Conservation (phyloP, 305 asterid species). For the Ilex paraguariensis region DNA sequence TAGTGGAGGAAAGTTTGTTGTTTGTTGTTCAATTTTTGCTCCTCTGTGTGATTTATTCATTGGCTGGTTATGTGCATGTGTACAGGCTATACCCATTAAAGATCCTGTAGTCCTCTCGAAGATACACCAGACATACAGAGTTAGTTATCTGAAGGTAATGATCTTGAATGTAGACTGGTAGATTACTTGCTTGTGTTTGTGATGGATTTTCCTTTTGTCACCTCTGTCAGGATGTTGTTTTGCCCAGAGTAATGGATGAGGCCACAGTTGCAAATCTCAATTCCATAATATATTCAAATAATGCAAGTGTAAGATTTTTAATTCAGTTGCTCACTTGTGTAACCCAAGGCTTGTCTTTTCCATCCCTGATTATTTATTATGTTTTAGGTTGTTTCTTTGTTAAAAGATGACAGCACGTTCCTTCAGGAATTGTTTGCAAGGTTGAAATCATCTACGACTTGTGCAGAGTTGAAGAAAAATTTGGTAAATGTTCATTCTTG, state of each 20-base stretch:
- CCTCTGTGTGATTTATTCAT: neutral
- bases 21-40: neutral
- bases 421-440: conserved; percentile 81
- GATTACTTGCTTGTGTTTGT: conserved; percentile 5
- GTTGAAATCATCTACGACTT: conserved; percentile 59
- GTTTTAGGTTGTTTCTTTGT: conserved; percentile 68
- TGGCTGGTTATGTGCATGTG: conserved; percentile 8
- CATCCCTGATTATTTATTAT: neutral
- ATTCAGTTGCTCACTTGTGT: conserved; percentile 9
- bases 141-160: conserved; percentile 83
- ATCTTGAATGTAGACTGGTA: conserved; percentile 10
- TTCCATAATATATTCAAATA: conserved; percentile 75
- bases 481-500: conserved; percentile 40
- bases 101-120: conserved; percentile 73
- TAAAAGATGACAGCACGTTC: conserved; percentile 82
- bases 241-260: conserved; percentile 81
- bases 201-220: conserved; percentile 24
- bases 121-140: conserved; percentile 94
- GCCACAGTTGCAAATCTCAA: conserved; percentile 64
- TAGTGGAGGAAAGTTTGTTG: neutral
- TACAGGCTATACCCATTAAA: conserved; percentile 86
- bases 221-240: conserved; percentile 77
- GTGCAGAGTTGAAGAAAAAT: conserved; percentile 66
- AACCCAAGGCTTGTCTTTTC: too few relatives aligned
- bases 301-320: conserved; percentile 66